Base-by-base conservation (phyloP, 805 yeast genomes). In the Metschnikowia similis region DNA sequence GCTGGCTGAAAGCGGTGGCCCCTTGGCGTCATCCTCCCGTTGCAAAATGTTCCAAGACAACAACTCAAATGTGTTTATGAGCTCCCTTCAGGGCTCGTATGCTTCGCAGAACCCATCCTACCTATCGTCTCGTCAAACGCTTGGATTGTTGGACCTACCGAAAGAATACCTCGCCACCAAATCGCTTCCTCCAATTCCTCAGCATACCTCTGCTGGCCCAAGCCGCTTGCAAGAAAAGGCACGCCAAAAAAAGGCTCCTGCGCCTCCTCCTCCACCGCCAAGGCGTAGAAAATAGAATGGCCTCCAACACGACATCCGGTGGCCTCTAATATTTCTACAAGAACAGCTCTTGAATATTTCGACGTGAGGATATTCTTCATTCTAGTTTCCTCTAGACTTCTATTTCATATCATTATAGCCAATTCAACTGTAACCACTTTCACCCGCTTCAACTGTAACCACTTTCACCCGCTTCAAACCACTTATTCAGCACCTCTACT, bases 231-330 rank as follows among this genome's bases (percentile, higher is more conserved):
- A 43, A 49, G 61, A 40, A 35, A 71, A 70, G 47, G 72, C 74
- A 11, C 51, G 58, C 43, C 62, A 48, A 45, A 70, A 71, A 50
- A 65, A 60, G 45, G 67, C 75, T 1, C 75, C 77, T 1, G 74
- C 75, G 5, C 76, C 76, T 6, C 76, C 75, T 2, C 67, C 69
- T 6, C 58, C 64, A 10, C 59, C 60, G 8, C 53, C 55, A n/a
- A 50, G 58, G 13, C 45, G 51, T 27, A 49, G 56, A 44, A 35
- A 32, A 30, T 35, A 35, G 31, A 17, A 30, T 13, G 27, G 16
- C 16, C 26, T 16, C 26, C 27, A 31, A 31, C 10, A 9, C 10
- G 35, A 32, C 3, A 4, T 21, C 21, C 13, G 16, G 1, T 2
- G n/a, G 16, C 16, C n/a, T 32, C n/a, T 3, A 10, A 6, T n/a